Conservation (phyloP, 208 protist species). For the Wallacemonas rigidus region DNA sequence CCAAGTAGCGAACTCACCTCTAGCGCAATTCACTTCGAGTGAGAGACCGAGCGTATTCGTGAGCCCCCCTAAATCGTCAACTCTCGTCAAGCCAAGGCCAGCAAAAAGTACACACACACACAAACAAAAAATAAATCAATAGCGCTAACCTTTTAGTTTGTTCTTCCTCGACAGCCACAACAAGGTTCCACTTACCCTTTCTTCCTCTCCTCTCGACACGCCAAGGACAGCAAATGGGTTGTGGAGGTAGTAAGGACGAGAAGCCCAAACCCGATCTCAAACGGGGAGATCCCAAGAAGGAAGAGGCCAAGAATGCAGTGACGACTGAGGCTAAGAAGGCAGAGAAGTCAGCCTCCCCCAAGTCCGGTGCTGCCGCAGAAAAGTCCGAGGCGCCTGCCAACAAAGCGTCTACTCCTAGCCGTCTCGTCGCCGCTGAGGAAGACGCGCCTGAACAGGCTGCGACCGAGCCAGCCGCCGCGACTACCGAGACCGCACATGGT, state of each 20-base stretch:
- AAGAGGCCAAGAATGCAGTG: neutral
- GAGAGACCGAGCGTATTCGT: too few relatives aligned
- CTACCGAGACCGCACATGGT: neutral
- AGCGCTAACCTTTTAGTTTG: neutral
- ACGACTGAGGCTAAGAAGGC: neutral
- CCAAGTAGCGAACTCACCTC: neutral
- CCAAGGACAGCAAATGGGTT: slow-evolving; percentile 32
- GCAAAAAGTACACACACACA: neutral
- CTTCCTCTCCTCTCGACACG: neutral
- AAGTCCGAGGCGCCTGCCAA: slow-evolving; percentile 4
- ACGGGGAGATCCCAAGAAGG: slow-evolving; percentile 8
- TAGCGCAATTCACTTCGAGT: neutral
- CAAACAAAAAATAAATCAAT: neutral
- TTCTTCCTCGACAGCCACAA: neutral
- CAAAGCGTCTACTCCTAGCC: neutral
- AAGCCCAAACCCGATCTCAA: slow-evolving; percentile 15
- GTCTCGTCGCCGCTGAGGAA: neutral
- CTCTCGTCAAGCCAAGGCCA: neutral
- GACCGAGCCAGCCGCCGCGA: neutral
- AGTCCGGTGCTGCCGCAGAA: slow-evolving; percentile 7
- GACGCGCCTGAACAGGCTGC: neutral
- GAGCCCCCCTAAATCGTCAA: too few relatives aligned
- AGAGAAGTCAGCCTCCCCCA: slow-evolving; percentile 15
- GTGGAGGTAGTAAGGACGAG: slow-evolving; percentile 38
- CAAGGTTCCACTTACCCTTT: neutral